A percentile compares a stretch with the other conserved stretches of the same genome.
These are phyloP conservation scores for Aspergillus homomorphus DNA, from an alignment of 495 filamentous ascomycete genomes.

Conservation along the genomic window DNA sequence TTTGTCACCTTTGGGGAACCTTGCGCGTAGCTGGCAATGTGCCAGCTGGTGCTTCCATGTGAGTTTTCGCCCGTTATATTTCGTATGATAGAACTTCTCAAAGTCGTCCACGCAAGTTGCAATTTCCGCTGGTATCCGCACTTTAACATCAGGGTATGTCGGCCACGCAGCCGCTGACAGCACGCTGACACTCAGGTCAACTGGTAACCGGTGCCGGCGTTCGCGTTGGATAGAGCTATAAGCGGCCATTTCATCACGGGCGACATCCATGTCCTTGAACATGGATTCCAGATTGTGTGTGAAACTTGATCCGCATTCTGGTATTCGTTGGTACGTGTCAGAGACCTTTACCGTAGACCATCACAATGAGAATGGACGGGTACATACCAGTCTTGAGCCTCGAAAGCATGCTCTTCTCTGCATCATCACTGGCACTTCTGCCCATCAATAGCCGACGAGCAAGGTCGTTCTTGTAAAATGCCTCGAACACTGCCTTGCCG, in stretches of 20 bases:
- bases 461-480: conserved; percentile 97
- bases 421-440: conserved; percentile 88
- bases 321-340: conserved; percentile 3
- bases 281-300: conserved; percentile 97
- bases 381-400: conserved; percentile 72
- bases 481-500: conserved; percentile 96
- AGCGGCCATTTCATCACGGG: conserved; percentile 74
- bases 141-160: conserved; percentile 74
- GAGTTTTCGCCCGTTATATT: conserved; percentile 81
- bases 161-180: conserved; percentile 89
- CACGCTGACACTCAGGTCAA: conserved; percentile 84
- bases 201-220: conserved; percentile 44
- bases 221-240: conserved; percentile 61
- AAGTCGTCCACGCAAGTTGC: conserved; percentile 66
- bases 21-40: conserved; percentile 77
- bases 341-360: no score
- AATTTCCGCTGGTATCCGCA: conserved; percentile 73
- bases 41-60: conserved; percentile 90
- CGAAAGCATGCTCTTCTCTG: conserved; percentile 89
- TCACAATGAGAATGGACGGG: neutral
- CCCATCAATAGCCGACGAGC: conserved; percentile 84
- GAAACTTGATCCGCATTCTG: conserved; percentile 88
- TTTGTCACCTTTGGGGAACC: conserved; percentile 74
- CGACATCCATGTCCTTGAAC: conserved; percentile 97
- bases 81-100: conserved; percentile 75